phyloP scores from a whole-genome alignment of 371 early-diverging fungal genomes.

The Mortierella sp. region DNA sequence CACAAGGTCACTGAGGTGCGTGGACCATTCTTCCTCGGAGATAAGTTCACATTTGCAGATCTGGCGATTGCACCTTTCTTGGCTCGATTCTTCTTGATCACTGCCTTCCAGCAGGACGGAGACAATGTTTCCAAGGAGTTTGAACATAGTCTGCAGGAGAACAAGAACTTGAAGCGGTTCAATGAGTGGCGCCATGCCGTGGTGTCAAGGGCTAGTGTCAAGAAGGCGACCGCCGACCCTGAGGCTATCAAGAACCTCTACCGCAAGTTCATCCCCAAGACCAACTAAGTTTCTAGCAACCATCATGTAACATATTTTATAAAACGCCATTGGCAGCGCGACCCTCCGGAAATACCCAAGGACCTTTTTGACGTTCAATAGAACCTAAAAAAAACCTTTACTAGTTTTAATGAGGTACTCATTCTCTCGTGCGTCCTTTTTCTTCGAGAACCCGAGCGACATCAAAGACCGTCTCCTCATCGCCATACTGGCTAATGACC shows the following conservation, averaged over 20 bases:
- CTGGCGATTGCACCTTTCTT: conserved; percentile 36
- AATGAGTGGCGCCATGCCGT: conserved; percentile 19
- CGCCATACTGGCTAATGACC: conserved; percentile 84
- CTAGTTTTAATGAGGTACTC: too few relatives aligned
- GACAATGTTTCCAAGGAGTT: conserved; percentile 32
- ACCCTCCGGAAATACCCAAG: background rate
- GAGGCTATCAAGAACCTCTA: conserved; percentile 10
- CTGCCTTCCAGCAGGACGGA: conserved; percentile 34
- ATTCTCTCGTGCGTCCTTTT: conserved; percentile 19
- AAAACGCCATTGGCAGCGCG: too few relatives aligned
- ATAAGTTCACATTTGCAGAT: conserved; percentile 43
- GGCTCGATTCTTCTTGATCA: conserved; percentile 19
- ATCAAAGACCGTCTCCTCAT: conserved; percentile 70
- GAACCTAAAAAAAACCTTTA: too few relatives aligned
- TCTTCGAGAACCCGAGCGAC: conserved; percentile 57
- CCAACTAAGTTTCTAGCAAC: background rate
- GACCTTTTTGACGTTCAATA: background rate
- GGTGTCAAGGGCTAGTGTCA: conserved; percentile 2
- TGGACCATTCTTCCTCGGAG: conserved; percentile 65
- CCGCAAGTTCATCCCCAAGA: conserved; percentile 15
- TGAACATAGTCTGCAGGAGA: conserved; percentile 19
- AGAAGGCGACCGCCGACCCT: conserved; percentile 6
- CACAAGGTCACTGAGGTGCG: conserved; percentile 27
- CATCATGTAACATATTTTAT: background rate
- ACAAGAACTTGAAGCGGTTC: conserved; percentile 17